Evolutionary conservation across 2,329 filamentous ascomycete species (phyloP).

Genomic region (Trichoderma sp.): DNA sequence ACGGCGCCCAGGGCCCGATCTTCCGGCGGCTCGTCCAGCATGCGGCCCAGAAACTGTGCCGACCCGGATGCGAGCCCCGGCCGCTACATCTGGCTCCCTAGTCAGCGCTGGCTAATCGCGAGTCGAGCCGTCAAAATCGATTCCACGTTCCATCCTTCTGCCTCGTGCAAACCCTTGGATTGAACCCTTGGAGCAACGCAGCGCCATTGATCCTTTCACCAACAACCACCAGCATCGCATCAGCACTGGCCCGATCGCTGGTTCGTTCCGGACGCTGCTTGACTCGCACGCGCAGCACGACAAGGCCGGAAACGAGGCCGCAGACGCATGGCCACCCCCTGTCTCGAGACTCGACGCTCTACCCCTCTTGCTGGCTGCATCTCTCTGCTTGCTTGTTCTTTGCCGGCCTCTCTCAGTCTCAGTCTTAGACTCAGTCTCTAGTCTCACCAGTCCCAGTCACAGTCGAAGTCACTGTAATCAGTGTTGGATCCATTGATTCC

Average conservation of each 20-base stretch:
- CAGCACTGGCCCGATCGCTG: neutral
- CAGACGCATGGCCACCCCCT: neutral
- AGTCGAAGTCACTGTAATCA: neutral
- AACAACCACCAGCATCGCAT: neutral
- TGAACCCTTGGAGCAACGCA: neutral
- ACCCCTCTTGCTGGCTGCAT: neutral
- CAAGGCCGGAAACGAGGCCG: neutral
- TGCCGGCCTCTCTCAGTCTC: neutral
- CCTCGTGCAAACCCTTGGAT: neutral
- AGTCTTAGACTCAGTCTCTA: neutral
- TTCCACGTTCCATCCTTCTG: neutral
- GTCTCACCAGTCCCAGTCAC: neutral
- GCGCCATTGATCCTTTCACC: neutral
- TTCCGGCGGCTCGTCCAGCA: slow-evolving; percentile 9
- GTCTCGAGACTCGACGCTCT: neutral
- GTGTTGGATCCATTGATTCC: neutral
- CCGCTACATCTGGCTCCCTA: neutral
- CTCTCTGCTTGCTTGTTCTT: neutral
- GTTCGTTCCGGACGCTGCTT: neutral
- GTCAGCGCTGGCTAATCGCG: neutral
- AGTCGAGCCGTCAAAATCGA: neutral
- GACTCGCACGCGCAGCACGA: slow-evolving; percentile 1
- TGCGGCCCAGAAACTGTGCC: neutral
- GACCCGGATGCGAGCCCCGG: slow-evolving; percentile 9
- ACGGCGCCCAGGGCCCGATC: slow-evolving; percentile 7